phyloP scores from a whole-genome alignment of 2,329 filamentous ascomycete genomes.

The Aspergillus sp. region DNA sequence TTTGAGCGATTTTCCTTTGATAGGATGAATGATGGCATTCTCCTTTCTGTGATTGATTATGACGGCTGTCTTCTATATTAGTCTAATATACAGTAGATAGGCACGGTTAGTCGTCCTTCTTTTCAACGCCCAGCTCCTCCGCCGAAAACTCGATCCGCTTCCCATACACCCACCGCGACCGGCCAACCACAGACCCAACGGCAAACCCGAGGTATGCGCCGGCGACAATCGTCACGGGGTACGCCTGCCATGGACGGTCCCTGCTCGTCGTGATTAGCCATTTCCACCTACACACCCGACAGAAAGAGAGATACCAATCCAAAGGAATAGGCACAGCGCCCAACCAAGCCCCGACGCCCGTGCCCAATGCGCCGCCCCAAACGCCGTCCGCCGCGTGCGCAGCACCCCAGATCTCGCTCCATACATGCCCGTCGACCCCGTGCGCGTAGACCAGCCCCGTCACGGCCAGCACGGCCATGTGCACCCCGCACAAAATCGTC shows the following conservation, averaged over 20 bases:
- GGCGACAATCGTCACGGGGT: conserved; percentile 82
- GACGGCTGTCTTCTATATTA: too few relatives aligned
- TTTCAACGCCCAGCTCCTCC: conserved; percentile 9
- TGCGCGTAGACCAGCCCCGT: conserved; percentile 80
- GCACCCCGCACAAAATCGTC: conserved; percentile 70
- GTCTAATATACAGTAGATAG: too few relatives aligned
- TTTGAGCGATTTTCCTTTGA: too few relatives aligned
- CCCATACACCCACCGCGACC: conserved; percentile 24
- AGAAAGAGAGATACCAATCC: conserved; percentile 57
- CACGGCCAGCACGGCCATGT: conserved; percentile 68
- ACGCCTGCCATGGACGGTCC: conserved; percentile 98
- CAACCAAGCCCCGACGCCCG: conserved; percentile 74
- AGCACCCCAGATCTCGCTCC: conserved; percentile 60
- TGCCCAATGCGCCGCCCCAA: conserved; percentile 73
- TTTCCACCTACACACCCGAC: not conserved
- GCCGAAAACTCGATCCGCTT: conserved; percentile 25
- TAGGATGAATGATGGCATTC: not conserved
- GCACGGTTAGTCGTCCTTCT: not conserved
- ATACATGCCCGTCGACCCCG: conserved; percentile 62
- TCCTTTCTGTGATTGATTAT: too few relatives aligned
- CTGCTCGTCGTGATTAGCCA: conserved; percentile 19
- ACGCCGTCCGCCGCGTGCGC: conserved; percentile 70
- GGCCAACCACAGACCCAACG: conserved; percentile 42
- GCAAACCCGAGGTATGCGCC: conserved; percentile 74
- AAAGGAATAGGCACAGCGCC: conserved; percentile 91